Evolutionary conservation across 1,284 basidiomycete species (phyloP).

Genomic region (Puccinia polysora): DNA sequence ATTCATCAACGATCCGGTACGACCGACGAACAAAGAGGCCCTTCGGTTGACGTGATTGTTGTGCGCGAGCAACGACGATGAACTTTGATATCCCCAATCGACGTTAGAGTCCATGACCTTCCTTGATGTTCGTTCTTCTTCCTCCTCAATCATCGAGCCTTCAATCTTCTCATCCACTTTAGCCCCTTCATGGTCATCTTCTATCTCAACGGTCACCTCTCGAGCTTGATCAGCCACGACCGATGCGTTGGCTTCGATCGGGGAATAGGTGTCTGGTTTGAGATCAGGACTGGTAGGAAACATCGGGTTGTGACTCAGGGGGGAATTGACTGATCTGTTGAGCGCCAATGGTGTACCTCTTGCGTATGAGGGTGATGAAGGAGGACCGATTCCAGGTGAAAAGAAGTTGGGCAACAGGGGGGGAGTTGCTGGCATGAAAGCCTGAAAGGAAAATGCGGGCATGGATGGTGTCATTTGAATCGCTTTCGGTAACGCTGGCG

Average conservation of each 20-base stretch:
- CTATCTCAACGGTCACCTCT: not conserved
- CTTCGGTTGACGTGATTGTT: not conserved
- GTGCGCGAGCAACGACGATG: not conserved
- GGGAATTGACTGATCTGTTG: not conserved
- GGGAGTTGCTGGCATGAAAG: conserved; percentile 53
- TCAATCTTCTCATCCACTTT: not conserved
- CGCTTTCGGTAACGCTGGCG: conserved; percentile 5
- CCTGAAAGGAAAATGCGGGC: conserved; percentile 55
- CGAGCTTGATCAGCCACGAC: not conserved
- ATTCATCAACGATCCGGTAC: not conserved
- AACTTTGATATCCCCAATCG: conserved; percentile 21
- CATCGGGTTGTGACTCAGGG: conserved; percentile 26
- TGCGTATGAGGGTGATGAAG: conserved; percentile 49
- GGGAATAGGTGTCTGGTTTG: no score
- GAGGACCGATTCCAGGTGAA: conserved; percentile 52
- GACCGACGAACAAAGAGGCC: not conserved
- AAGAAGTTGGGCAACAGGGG: conserved; percentile 53
- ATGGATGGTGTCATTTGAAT: conserved; percentile 54
- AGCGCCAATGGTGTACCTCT: not conserved
- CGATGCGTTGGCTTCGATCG: not conserved
- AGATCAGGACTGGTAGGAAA: conserved; percentile 2
- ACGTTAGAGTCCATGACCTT: conserved; percentile 23
- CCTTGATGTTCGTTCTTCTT: not conserved
- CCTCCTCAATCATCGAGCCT: not conserved
- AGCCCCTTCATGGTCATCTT: not conserved